These are phyloP conservation scores for Chloridella minuta DNA, from an alignment of 352 stramenopile genomes.

Conservation along the genomic window DNA sequence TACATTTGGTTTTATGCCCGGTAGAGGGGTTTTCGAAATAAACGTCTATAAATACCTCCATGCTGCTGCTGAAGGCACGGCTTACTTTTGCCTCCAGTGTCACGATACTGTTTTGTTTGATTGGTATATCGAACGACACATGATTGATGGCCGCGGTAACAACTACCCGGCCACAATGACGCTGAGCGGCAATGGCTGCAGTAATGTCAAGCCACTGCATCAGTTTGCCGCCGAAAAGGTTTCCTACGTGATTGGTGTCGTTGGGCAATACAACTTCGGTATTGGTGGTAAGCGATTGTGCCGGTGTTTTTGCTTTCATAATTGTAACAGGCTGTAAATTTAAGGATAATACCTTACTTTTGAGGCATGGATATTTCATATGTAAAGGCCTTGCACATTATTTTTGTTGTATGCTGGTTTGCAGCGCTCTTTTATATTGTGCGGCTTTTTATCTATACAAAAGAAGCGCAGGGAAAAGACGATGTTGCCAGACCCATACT, in stretches of 20 bases:
- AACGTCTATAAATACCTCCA: background rate
- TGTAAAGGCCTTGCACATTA: background rate
- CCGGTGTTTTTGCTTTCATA: background rate
- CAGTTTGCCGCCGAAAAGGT: background rate
- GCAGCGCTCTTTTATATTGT: background rate
- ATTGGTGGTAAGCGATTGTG: background rate
- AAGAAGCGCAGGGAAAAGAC: background rate
- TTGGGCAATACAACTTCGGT: background rate
- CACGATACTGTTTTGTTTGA: background rate
- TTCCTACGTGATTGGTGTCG: background rate
- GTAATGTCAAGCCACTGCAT: background rate
- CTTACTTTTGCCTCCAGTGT: background rate
- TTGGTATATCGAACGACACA: background rate
- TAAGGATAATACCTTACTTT: background rate
- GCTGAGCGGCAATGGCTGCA: background rate
- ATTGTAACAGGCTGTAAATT: background rate
- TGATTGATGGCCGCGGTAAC: background rate
- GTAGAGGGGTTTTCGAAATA: background rate
- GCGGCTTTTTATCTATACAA: background rate
- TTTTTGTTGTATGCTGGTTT: background rate
- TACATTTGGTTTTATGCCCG: background rate
- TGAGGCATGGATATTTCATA: background rate
- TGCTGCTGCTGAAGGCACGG: background rate
- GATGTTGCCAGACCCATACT: background rate
- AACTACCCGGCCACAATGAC: background rate